Evolutionary conservation across 306 rosid species (phyloP).

Genomic region (Luffa acutangula): DNA sequence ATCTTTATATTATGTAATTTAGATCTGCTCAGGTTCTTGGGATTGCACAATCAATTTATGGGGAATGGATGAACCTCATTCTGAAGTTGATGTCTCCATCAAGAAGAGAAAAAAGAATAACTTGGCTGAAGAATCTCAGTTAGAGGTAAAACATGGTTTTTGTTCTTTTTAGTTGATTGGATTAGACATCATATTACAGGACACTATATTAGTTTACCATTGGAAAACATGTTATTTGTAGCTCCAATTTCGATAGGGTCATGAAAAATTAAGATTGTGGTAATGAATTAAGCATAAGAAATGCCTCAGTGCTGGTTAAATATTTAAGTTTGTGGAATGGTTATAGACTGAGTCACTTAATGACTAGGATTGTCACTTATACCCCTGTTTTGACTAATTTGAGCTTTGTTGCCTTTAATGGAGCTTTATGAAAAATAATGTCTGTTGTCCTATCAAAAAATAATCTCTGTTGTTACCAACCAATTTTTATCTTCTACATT

Average conservation of each 20-base stretch:
- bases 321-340: background rate
- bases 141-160: slow-evolving; percentile 47
- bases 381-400: background rate
- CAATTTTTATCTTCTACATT: background rate
- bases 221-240: background rate
- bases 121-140: slow-evolving; percentile 49
- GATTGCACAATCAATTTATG: slow-evolving; percentile 79
- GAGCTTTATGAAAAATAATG: background rate
- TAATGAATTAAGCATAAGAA: background rate
- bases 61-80: slow-evolving; percentile 40
- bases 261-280: background rate
- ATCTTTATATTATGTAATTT: slow-evolving; percentile 8
- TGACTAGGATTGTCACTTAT: background rate
- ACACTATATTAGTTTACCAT: background rate
- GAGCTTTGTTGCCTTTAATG: background rate
- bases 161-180: background rate
- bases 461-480: background rate
- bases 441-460: too few relatives aligned
- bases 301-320: background rate
- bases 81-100: slow-evolving; percentile 50
- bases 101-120: slow-evolving; percentile 66
- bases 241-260: background rate
- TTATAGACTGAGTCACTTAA: background rate
- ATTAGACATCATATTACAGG: background rate
- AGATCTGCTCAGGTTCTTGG: slow-evolving; percentile 98